A percentile compares a stretch with the other conserved stretches of the same genome.
Conservation (phyloP, 176 grass and related monocot genomes). For the Oryza meridionalis region DNA sequence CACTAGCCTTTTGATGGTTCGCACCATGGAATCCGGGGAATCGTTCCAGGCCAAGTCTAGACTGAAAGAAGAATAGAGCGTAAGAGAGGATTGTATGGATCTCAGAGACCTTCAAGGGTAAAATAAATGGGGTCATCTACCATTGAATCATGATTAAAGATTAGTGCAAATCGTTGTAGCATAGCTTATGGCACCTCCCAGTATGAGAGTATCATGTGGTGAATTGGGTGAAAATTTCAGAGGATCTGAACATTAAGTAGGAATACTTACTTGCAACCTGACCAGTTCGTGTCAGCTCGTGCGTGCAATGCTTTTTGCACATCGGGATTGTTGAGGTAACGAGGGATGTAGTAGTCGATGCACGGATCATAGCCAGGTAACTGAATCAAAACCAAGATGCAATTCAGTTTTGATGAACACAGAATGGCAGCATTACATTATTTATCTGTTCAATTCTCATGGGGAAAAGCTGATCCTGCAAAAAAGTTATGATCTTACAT, state of each 20-base stretch:
- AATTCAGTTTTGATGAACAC: no score
- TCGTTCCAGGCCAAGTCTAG: neutral
- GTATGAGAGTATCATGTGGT: no score
- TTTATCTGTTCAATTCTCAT: no score
- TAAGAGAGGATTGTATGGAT: no score
- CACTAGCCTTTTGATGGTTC: conserved; percentile 37
- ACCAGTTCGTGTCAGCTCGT: conserved; percentile 16
- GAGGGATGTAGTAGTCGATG: conserved; percentile 17
- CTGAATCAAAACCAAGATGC: neutral
- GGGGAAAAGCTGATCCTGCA: neutral
- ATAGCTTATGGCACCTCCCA: no score
- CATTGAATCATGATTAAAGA: no score
- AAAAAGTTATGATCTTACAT: conserved; percentile 7
- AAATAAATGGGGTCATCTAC: neutral
- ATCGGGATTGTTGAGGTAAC: conserved; percentile 44
- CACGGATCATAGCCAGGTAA: conserved; percentile 48
- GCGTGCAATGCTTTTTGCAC: conserved; percentile 61
- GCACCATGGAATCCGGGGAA: conserved; percentile 25
- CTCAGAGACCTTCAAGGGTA: neutral
- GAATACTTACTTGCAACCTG: conserved; percentile 40
- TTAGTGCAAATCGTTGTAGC: no score
- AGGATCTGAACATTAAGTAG: neutral
- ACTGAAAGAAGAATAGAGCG: neutral
- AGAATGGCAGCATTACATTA: no score
- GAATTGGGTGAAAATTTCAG: neutral